Conservation (phyloP, 2,329 filamentous ascomycete genomes). For the Beauveria caledonica region DNA sequence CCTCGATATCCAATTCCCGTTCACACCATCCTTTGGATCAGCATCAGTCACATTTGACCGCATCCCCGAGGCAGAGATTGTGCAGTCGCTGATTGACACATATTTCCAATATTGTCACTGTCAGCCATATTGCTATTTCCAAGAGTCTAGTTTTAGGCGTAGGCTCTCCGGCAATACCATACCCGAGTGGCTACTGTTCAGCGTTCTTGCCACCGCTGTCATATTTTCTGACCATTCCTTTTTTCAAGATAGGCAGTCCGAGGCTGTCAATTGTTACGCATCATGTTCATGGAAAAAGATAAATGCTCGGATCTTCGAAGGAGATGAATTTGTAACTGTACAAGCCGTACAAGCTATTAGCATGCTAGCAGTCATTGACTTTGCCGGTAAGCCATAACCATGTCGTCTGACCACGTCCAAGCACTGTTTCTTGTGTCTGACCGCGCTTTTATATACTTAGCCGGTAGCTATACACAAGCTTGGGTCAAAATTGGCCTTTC, state of each 20-base stretch:
- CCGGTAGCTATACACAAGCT: not conserved
- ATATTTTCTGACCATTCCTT: not conserved
- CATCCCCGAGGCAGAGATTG: not conserved
- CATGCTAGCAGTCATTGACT: not conserved
- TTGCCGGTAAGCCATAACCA: not conserved
- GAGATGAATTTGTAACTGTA: conserved; percentile 70
- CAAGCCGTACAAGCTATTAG: conserved; percentile 47
- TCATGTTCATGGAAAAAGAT: not conserved
- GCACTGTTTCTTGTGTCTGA: not conserved
- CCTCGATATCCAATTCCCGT: not conserved
- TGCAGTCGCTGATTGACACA: not conserved
- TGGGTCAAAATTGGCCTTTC: not conserved
- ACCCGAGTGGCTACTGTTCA: not conserved
- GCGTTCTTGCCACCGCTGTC: not conserved
- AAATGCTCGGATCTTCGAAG: conserved; percentile 2
- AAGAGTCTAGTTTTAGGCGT: not conserved
- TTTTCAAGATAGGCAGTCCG: not conserved
- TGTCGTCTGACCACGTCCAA: not conserved
- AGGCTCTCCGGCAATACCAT: not conserved
- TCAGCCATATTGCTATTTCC: not conserved
- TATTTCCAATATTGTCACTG: not conserved
- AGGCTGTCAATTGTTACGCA: not conserved
- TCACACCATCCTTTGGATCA: not conserved
- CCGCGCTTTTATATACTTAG: not conserved
- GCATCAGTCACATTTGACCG: not conserved